These are phyloP conservation scores for Penicillium salamii DNA, from an alignment of 495 filamentous ascomycete genomes.

Conservation along the genomic window DNA sequence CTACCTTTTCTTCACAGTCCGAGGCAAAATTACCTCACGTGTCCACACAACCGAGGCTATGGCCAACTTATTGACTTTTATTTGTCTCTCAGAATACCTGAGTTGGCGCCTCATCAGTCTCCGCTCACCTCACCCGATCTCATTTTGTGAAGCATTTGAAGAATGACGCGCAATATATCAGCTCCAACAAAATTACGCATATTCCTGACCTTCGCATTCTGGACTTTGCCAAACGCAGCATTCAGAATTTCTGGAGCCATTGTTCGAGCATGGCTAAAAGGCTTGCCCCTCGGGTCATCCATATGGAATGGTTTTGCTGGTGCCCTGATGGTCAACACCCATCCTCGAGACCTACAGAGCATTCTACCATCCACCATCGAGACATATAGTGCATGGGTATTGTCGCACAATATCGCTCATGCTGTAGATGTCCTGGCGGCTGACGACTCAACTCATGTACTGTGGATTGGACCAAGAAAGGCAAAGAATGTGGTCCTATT, in stretches of 20 bases:
- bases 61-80: too few relatives aligned
- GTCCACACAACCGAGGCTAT: too few relatives aligned
- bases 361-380: conserved; percentile 17
- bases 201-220: neutral
- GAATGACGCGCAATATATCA: too few relatives aligned
- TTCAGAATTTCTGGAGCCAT: conserved; percentile 3
- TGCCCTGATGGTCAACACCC: conserved; percentile 16
- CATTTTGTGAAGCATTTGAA: too few relatives aligned
- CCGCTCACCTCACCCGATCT: too few relatives aligned
- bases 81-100: too few relatives aligned
- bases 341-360: conserved; percentile 11
- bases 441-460: conserved; percentile 11
- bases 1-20: too few relatives aligned
- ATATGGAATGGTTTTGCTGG: conserved; percentile 17
- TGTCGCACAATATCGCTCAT: neutral
- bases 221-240: neutral
- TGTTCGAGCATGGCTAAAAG: conserved; percentile 14
- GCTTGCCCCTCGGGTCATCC: conserved; percentile 7
- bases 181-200: neutral
- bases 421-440: conserved; percentile 4
- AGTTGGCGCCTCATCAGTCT: too few relatives aligned
- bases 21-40: too few relatives aligned
- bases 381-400: conserved; percentile 14
- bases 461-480: conserved; percentile 12
- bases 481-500: conserved; percentile 17